Evolutionary conservation across 345 rosid genomes (phyloP).

Genomic region (Acer saccharum): DNA sequence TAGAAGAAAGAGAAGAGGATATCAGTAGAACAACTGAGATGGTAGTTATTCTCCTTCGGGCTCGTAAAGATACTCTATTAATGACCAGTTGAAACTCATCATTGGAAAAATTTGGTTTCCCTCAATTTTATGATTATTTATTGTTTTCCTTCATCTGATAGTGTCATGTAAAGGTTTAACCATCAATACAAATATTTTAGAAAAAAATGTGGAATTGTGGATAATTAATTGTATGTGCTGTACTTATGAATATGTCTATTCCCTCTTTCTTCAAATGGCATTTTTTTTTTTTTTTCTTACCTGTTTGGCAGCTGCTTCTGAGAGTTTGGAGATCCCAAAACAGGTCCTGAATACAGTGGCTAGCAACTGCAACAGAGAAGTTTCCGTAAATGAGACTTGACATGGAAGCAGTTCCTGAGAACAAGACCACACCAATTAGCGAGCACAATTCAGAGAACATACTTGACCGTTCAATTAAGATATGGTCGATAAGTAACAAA

Average conservation of each 20-base stretch:
- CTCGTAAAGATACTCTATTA: constrained; percentile 71
- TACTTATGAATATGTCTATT: background rate
- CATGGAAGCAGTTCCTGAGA: no score
- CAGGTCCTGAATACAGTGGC: background rate
- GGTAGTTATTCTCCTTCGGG: constrained; percentile 63
- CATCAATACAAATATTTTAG: background rate
- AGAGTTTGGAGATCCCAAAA: background rate
- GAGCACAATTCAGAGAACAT: no score
- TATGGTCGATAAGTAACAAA: no score
- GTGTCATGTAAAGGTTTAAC: background rate
- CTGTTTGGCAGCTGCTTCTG: no score
- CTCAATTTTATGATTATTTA: background rate
- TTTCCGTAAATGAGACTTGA: no score
- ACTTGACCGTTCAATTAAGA: no score
- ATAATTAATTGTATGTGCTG: background rate
- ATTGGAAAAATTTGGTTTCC: constrained; percentile 69
- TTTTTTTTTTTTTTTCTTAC: background rate
- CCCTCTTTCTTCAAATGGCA: background rate
- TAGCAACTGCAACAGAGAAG: background rate
- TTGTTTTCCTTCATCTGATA: background rate
- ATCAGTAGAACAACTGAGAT: constrained; percentile 72
- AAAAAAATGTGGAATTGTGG: background rate
- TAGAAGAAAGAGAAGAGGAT: constrained; percentile 73
- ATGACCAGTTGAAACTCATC: constrained; percentile 81
- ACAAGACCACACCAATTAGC: no score